Percentiles rank a stretch among this genome's conserved stretches.
These are phyloP conservation scores for Pulveroboletus sp. DNA, from an alignment of 768 basidiomycete species.

Conservation along the genomic window DNA sequence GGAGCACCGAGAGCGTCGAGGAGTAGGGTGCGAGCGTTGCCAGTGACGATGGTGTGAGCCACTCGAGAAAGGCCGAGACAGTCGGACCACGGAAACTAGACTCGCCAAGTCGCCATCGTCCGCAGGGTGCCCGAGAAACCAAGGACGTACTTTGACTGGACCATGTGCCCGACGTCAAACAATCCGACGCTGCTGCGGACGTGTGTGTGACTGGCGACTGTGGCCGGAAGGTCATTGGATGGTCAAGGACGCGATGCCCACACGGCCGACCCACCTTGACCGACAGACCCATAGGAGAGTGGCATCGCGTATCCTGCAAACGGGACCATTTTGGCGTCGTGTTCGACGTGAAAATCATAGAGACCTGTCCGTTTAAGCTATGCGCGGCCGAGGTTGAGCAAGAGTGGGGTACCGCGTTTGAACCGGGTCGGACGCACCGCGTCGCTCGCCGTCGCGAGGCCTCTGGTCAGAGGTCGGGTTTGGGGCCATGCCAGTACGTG, in stretches of 20 bases:
- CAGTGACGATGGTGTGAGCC: slow-evolving; percentile 84
- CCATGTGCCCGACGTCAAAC: slow-evolving; percentile 99
- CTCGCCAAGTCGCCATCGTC: neutral
- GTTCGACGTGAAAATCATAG: slow-evolving; percentile 82
- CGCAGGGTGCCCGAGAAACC: neutral
- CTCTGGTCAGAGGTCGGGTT: slow-evolving; percentile 4
- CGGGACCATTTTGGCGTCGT: slow-evolving; percentile 91
- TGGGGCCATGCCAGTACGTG: neutral
- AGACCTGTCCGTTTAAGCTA: slow-evolving; percentile 65
- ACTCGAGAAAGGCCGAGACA: slow-evolving; percentile 77
- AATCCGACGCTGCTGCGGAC: slow-evolving; percentile 78
- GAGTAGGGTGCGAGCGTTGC: slow-evolving; percentile 60
- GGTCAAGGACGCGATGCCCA: slow-evolving; percentile 3
- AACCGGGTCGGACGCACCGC: slow-evolving; percentile 8
- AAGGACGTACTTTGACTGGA: slow-evolving; percentile 71
- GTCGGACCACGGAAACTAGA: slow-evolving; percentile 76
- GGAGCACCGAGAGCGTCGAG: slow-evolving; percentile 82
- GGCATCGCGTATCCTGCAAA: slow-evolving; percentile 98
- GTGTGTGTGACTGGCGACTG: slow-evolving; percentile 88
- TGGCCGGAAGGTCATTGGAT: neutral
- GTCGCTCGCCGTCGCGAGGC: slow-evolving; percentile 19
- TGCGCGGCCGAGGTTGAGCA: neutral
- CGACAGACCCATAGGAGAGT: slow-evolving; percentile 73
- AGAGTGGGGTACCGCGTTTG: neutral
- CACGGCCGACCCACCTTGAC: slow-evolving; percentile 53